Base-by-base conservation (phyloP, 306 rosid genomes). In the Cucurbita maxima region DNA sequence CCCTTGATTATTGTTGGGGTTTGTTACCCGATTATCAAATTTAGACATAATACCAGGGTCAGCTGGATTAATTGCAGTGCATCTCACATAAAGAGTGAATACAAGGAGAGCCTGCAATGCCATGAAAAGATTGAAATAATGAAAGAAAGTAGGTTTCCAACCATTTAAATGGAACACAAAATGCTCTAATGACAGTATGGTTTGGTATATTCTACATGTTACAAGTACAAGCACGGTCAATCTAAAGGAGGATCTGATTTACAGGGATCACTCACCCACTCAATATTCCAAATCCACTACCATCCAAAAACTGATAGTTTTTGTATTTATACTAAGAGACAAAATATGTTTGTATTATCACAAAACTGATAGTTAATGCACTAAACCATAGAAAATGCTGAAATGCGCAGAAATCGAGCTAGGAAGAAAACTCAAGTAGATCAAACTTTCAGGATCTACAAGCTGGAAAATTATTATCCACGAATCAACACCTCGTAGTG, bases 51-150 rank as follows among this genome's bases (percentile, higher is more conserved):
- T 93, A 79, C 98, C 96, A 6, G 98, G 97, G 85, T 93, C 98
- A 8, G 98, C 97, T 43, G 98, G 98, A 82, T 93, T 93, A 72
- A 93, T 93, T 72, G 98, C 98, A 36, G 98, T 93, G 76, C 96
- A 93, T 79, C 98, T 88, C 67, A 87, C 81, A 66, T 93, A 93
- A 82, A 93, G 96, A 85, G 90, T 86, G 84, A 93, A 93, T 76
- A 93, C 97, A 60, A 80, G 79, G 74, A 93, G 89, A 77, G 92
- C 98, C 98, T 93, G 96, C 82, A 83, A 77, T 83, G 50, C 80
- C 80, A 84, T 44, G 52, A 76, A 69, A 78, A 85, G 55, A 73
- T 68, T 52, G 38, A 74, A 18, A 34, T 76, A 64, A 73, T 78
- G 58, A 78, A 70, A 71, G 78, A 73, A 57, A 44, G 12, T 45